Conservation (phyloP, 257 asterid species). For the Haberlea rhodopensis region DNA sequence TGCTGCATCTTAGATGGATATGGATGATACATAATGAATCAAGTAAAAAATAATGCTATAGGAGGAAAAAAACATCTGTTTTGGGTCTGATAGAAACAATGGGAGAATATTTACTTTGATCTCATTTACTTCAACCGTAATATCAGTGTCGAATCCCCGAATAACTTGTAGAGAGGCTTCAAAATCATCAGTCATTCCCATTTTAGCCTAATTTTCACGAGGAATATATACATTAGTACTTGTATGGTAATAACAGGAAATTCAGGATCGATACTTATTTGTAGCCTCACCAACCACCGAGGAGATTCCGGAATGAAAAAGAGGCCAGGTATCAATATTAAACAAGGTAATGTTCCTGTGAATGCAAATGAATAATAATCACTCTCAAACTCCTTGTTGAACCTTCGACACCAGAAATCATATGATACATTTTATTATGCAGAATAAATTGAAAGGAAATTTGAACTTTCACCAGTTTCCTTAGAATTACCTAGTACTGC, state of each 20-base stretch:
- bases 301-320: conserved; percentile 88
- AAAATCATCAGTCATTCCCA: conserved; percentile 91
- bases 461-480: conserved; percentile 9
- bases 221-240: conserved; percentile 25
- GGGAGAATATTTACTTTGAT: conserved; percentile 44
- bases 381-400: background rate
- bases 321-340: conserved; percentile 53
- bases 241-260: conserved; percentile 5
- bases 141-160: conserved; percentile 92
- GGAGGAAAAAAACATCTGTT: too few species aligned
- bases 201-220: conserved; percentile 64
- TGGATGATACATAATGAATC: too few species aligned
- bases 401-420: background rate
- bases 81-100: background rate
- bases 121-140: conserved; percentile 74
- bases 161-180: conserved; percentile 95
- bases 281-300: conserved; percentile 89
- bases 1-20: background rate
- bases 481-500: conserved; percentile 77
- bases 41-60: too few species aligned
- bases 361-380: conserved; percentile 16
- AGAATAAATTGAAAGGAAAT: background rate
- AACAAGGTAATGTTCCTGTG: conserved; percentile 53
- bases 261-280: background rate
- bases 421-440: background rate